Evolutionary conservation across 371 early-diverging fungal genomes (phyloP).

Genomic region (Synchytrium microbalum): DNA sequence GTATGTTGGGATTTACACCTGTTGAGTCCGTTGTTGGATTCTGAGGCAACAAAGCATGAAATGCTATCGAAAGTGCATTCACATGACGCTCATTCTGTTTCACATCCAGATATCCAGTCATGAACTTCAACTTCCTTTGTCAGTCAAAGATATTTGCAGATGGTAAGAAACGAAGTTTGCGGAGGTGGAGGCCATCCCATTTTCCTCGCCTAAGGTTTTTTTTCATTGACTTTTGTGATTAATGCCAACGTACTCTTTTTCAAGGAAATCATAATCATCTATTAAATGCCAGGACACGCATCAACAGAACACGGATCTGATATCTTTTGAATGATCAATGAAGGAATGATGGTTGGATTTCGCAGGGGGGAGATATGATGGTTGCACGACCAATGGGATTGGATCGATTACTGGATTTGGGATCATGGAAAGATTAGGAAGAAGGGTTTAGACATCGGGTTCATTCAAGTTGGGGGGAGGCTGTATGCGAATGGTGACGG

Average conservation of each 20-base stretch:
- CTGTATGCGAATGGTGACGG: too few species aligned
- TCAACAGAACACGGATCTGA: conserved; percentile 41
- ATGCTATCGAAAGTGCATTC: too few species aligned
- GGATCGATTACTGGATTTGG: conserved; percentile 60
- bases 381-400: conserved; percentile 52
- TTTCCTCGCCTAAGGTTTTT: not conserved
- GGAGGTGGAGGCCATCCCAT: too few species aligned
- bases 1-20: conserved; percentile 50
- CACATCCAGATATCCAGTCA: conserved; percentile 39
- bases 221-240: not conserved
- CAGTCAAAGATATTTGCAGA: conserved; percentile 58
- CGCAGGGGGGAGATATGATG: too few species aligned
- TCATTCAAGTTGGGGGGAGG: too few species aligned
- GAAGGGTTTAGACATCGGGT: too few species aligned
- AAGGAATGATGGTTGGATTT: too few species aligned
- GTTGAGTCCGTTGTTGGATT: conserved; percentile 23
- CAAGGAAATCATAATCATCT: conserved; percentile 72
- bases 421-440: conserved; percentile 61
- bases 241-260: conserved; percentile 12
- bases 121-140: conserved; percentile 54
- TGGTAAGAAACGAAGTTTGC: conserved; percentile 49
- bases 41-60: too few species aligned
- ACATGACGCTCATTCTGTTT: not conserved
- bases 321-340: conserved; percentile 52
- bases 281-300: conserved; percentile 60